Evolutionary conservation across 148 eudicot genomes (phyloP).

Genomic region (Camellia granthamiana): DNA sequence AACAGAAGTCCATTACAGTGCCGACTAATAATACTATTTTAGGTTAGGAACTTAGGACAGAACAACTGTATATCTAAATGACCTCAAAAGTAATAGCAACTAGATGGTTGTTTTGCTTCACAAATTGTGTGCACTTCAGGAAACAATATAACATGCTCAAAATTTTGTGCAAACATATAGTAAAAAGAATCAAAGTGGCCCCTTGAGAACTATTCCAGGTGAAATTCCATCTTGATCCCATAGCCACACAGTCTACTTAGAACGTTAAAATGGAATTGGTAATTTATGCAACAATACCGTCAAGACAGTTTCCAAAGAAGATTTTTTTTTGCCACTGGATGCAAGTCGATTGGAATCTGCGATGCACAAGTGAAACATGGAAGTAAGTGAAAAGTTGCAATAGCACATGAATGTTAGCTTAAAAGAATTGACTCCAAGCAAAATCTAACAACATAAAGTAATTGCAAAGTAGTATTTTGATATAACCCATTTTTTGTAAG

Average conservation of each 20-base stretch:
- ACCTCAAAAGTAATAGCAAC: not conserved
- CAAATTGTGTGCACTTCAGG: too few species aligned
- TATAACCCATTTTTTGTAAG: too few species aligned
- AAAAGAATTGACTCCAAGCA: not conserved
- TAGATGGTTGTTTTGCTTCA: too few species aligned
- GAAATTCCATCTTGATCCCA: not conserved
- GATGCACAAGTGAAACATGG: slow-evolving; percentile 14
- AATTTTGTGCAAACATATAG: too few species aligned
- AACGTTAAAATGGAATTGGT: not conserved
- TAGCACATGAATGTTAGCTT: not conserved
- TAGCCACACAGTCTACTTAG: not conserved
- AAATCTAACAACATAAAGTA: not conserved
- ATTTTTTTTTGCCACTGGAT: slow-evolving; percentile 74
- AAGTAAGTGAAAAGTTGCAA: slow-evolving; percentile 9
- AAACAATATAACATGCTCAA: too few species aligned
- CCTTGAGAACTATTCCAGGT: not conserved
- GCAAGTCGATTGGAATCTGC: slow-evolving; percentile 91
- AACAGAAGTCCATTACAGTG: too few species aligned
- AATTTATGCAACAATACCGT: slow-evolving; percentile 49
- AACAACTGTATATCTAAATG: not conserved
- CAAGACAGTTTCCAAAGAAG: slow-evolving; percentile 91
- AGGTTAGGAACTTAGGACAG: not conserved
- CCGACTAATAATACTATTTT: too few species aligned
- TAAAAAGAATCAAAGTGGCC: too few species aligned
- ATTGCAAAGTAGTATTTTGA: not conserved